Conservation (phyloP, 306 rosid genomes). For the Myrica gale region DNA sequence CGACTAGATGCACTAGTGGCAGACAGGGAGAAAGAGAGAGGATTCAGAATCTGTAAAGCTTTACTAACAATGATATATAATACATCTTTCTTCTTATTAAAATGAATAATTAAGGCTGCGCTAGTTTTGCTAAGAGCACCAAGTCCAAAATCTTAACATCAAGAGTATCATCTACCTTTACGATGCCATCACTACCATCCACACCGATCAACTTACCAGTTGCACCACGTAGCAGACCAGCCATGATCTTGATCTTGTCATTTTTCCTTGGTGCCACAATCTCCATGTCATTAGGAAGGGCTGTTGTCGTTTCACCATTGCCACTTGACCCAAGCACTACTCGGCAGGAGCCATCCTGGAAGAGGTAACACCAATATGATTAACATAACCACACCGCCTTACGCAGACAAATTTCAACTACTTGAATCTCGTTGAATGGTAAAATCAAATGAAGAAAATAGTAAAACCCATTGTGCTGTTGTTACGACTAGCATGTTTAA, state of each 20-base stretch:
- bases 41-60: too few species aligned
- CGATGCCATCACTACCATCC: constrained; percentile 96
- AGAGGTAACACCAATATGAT: constrained; percentile 7
- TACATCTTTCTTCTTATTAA: constrained; percentile 15
- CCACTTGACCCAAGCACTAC: constrained; percentile 74
- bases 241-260: constrained; percentile 85
- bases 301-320: constrained; percentile 65
- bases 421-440: not conserved
- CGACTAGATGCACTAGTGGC: too few species aligned
- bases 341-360: constrained; percentile 84
- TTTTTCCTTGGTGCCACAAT: constrained; percentile 76
- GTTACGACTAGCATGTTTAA: not conserved
- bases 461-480: not conserved
- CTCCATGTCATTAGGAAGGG: constrained; percentile 69
- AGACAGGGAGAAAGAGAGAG: too few species aligned
- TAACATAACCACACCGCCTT: not conserved
- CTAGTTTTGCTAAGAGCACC: constrained; percentile 81
- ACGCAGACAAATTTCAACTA: not conserved
- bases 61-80: constrained; percentile 17
- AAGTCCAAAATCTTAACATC: constrained; percentile 94
- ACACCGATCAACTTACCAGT: constrained; percentile 97
- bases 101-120: constrained; percentile 36
- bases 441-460: not conserved
- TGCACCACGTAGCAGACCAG: constrained; percentile 79
- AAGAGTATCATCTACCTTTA: constrained; percentile 83